Evolutionary conservation across 495 filamentous ascomycete genomes (phyloP), one percentile per base, ranked within the genome.

Genomic region (Rostrohypoxylon terebratum): DNA sequence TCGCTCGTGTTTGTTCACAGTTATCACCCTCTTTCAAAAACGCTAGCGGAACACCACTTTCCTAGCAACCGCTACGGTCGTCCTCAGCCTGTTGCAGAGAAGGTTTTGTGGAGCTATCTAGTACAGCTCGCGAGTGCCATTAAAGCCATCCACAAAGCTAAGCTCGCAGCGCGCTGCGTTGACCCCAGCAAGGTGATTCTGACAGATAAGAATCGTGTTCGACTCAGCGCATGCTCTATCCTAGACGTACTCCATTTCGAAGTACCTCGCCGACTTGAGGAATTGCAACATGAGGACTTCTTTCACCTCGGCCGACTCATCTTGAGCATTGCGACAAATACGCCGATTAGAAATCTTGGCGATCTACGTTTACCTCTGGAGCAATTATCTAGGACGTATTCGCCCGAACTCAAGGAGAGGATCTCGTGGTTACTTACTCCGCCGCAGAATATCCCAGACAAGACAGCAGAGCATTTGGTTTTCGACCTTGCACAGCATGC

Each of bases 1-100:
- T 98, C 96, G 14, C 85, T 99, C 59, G 91, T 99, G 66, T 92
- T 98, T 77, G 94, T 96, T 36, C 96, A 92, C 64, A 93, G 96
- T 78, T 99, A 95, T 76, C 92, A 96, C 75, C 96, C 96, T 0
- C 82, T 94, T 21, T 92, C 95, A 25, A 96, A 96, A 80, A 97
- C 96, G 2, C 85, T 99, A 13, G 89, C 90, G 34, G 95, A 98
- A 75, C 88, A 93, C 66, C 90, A 97, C 70, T 89, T 97, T 69
- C 86, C 87, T 40, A 78, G 81, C 14, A 86, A 83, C 54, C 80
- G 80, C 66, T 82, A 74, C 57, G 79, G 77, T 48, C 79, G 69
- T 70, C 82, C 72, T 14, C 69, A 69, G 81, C 82, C 87, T 36
- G 84, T 96, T 16, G 86, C 91, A 0, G 96, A 98, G 79, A 88